Evolutionary conservation across 2,329 filamentous ascomycete species (phyloP).

Genomic region (Botrytis hyacinthi): DNA sequence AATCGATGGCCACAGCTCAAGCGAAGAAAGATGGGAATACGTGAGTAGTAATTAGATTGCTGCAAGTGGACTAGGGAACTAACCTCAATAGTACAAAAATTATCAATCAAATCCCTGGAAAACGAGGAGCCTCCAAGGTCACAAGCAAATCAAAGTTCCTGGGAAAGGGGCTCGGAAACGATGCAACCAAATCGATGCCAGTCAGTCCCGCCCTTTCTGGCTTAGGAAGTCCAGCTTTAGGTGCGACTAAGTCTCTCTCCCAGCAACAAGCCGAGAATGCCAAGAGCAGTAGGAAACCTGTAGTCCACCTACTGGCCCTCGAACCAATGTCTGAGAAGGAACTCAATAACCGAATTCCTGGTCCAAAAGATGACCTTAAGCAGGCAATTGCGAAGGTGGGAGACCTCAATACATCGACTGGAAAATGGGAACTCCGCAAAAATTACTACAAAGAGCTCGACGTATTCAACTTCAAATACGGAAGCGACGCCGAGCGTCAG

Average conservation of each 20-base stretch:
- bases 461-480: slow-evolving; percentile 61
- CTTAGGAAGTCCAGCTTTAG: slow-evolving; percentile 53
- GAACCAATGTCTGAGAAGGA: slow-evolving; percentile 51
- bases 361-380: slow-evolving; percentile 52
- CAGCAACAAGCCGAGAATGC: slow-evolving; percentile 53
- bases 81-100: slow-evolving; percentile 43
- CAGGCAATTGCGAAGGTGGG: slow-evolving; percentile 52
- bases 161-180: slow-evolving; percentile 29
- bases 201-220: slow-evolving; percentile 56
- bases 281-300: slow-evolving; percentile 51
- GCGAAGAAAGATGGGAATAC: slow-evolving; percentile 48
- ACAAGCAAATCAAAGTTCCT: slow-evolving; percentile 34
- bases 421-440: slow-evolving; percentile 57
- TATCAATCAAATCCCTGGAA: slow-evolving; percentile 38
- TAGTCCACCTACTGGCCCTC: slow-evolving; percentile 62
- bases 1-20: slow-evolving; percentile 45
- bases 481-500: slow-evolving; percentile 53
- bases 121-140: slow-evolving; percentile 29
- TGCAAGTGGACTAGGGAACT: slow-evolving; percentile 28
- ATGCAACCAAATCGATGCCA: slow-evolving; percentile 44
- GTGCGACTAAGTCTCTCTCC: slow-evolving; percentile 50
- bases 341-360: slow-evolving; percentile 52
- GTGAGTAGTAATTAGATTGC: slow-evolving; percentile 39
- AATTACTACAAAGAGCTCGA: slow-evolving; percentile 62
- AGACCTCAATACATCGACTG: slow-evolving; percentile 50